Base-by-base conservation (phyloP, 2,329 filamentous ascomycete species). In the Lasiodiplodia sp. region DNA sequence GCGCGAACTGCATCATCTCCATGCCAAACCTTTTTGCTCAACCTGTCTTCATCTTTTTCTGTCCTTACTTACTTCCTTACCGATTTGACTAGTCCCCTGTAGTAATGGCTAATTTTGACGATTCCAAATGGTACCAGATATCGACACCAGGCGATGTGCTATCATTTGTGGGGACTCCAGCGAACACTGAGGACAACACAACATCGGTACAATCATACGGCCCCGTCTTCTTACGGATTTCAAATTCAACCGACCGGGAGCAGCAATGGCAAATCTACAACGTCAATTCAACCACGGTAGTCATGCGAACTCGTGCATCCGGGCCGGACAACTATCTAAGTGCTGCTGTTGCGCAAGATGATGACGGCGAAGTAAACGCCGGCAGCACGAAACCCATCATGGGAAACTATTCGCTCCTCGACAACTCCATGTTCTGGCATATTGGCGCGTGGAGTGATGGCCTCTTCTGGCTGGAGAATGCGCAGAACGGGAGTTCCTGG, bases 191-290 rank as follows among this genome's bases (percentile, higher is more conserved):
- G 16, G 55, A 69, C 40, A 47, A 49, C 52, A 63, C 38, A 2
- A 60, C 52, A 18, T 49, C 58, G 1, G 40, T 63, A 12, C 58
- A 63, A 25, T 40, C 58, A 18, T 66, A 47, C 16, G 66, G 65
- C 12, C 28, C 66, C 34, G 66, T 58, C 28, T 68, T 57, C 52
- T 25, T 65, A 25, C n/a, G 52, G 16, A 34, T 14, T 12, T 57
- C 66, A 37, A 70, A 70, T 57, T 52, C 40, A 3, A 58, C 57
- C 11, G 49, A 63, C 28, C 23, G 25, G 8, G 37, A 47, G 28
- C 66, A 70, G 60, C 65, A 68, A 37, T 70, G 69, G 69, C 69
- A 70, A 23, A 62, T 70, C 40, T 68, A 57, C 58, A 18, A 60
- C 25, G 21, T 38, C 40, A 68, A 57, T 47, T 25, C 53, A 3